phyloP scores from a whole-genome alignment of 2,329 filamentous ascomycete species.

The Fusarium begoniae region DNA sequence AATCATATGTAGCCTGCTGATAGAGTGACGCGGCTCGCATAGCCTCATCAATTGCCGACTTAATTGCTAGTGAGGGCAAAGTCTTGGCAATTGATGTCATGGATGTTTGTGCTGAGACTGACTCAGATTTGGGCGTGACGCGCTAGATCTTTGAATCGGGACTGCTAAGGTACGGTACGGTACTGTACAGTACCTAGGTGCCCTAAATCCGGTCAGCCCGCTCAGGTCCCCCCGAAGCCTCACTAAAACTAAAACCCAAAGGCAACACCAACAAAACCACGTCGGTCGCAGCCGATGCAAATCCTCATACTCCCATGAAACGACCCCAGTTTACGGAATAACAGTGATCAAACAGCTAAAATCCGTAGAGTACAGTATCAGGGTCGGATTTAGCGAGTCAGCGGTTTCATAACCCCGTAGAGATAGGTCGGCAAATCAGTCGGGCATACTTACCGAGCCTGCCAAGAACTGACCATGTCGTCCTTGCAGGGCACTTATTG shows the following conservation, averaged over 20 bases:
- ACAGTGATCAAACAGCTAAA: background rate
- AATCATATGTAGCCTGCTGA: background rate
- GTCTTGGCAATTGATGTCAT: conserved; percentile 1
- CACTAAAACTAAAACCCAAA: background rate
- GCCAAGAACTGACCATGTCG: conserved; percentile 1
- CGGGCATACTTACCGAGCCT: background rate
- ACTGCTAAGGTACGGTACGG: background rate
- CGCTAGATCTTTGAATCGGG: background rate
- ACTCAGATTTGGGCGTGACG: background rate
- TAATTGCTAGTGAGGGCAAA: background rate
- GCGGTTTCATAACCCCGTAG: conserved; percentile 5
- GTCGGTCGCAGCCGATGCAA: background rate
- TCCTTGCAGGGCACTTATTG: background rate
- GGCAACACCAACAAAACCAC: background rate
- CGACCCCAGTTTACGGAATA: background rate
- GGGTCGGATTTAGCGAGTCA: conserved; percentile 10
- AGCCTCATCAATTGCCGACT: background rate
- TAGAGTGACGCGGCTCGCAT: conserved; percentile 1
- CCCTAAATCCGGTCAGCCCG: background rate
- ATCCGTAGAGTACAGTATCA: background rate
- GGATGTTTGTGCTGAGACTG: background rate
- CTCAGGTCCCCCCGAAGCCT: background rate
- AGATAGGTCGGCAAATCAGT: background rate
- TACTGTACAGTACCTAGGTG: too few species aligned
- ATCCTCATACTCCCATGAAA: background rate